A percentile compares a stretch with the other conserved stretches of the same genome.
Conservation (phyloP, 164 flowering plant genomes). For the Vitis rotundifolia region DNA sequence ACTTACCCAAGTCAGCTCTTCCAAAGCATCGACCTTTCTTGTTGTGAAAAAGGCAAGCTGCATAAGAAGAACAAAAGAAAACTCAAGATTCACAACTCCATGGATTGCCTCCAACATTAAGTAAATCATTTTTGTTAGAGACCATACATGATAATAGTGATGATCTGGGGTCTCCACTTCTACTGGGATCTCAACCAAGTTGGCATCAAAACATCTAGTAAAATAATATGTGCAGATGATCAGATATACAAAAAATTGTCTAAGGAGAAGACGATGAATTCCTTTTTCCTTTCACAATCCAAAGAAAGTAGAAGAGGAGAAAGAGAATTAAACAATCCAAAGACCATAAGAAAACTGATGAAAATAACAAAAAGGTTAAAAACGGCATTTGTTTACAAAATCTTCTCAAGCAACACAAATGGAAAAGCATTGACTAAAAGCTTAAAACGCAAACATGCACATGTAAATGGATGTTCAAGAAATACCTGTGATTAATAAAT, state of each 20-base stretch:
- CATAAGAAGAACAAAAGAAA: conserved; percentile 9
- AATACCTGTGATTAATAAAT: conserved; percentile 25
- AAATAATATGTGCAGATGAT: background rate
- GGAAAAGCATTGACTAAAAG: too few species aligned
- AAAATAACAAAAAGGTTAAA: too few species aligned
- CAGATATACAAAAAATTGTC: background rate
- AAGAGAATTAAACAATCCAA: too few species aligned
- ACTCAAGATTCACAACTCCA: too few species aligned
- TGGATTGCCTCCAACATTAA: background rate
- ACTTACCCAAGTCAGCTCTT: conserved; percentile 93
- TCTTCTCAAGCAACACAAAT: too few species aligned
- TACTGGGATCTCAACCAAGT: conserved; percentile 77
- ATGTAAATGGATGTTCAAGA: too few species aligned
- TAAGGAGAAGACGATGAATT: too few species aligned
- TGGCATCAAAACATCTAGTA: conserved; percentile 78
- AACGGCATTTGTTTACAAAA: too few species aligned
- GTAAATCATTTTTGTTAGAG: background rate
- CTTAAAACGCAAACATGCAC: too few species aligned
- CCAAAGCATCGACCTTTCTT: conserved; percentile 70
- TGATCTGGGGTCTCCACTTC: conserved; percentile 87
- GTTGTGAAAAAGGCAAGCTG: conserved; percentile 93
- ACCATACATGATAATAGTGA: conserved; percentile 78
- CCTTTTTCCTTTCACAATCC: too few species aligned
- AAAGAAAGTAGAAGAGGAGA: too few species aligned
- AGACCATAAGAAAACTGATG: too few species aligned